Conservation (phyloP, 192 early-diverging fungal genomes). For the Coemansia pectinata region DNA sequence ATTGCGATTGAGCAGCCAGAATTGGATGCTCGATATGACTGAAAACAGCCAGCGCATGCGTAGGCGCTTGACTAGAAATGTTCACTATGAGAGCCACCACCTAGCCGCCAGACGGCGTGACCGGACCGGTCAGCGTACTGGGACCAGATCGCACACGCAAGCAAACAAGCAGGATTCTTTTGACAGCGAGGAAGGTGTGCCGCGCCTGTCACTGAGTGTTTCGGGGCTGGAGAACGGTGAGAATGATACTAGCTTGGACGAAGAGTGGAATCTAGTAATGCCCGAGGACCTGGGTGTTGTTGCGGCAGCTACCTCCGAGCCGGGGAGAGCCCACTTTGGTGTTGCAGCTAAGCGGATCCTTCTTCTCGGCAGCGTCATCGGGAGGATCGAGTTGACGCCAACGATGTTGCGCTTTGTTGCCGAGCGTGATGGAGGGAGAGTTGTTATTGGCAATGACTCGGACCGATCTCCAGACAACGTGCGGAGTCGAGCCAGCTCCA, state of each 20-base stretch:
- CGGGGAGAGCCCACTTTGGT: constrained; percentile 22
- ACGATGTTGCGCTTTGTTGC: constrained; percentile 28
- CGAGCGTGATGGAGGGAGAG: constrained; percentile 21
- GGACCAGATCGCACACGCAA: neutral
- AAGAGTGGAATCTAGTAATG: constrained; percentile 45
- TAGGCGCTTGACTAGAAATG: constrained; percentile 24
- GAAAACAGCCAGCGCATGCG: constrained; percentile 46
- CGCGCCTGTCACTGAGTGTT: constrained; percentile 35
- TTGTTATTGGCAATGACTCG: constrained; percentile 8
- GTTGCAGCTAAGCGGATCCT: constrained; percentile 26
- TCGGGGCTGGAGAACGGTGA: constrained; percentile 7
- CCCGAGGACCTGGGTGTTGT: constrained; percentile 33
- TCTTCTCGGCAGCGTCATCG: constrained; percentile 32
- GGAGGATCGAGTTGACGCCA: constrained; percentile 37
- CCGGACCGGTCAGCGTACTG: constrained; percentile 16
- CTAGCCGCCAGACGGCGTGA: constrained; percentile 38
- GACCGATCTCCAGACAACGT: neutral
- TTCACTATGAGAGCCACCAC: constrained; percentile 25
- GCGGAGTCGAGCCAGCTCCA: neutral
- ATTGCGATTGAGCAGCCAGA: constrained; percentile 7
- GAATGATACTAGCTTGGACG: constrained; percentile 13
- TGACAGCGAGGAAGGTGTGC: constrained; percentile 22
- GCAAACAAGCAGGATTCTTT: neutral
- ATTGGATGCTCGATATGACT: constrained; percentile 38
- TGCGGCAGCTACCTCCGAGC: constrained; percentile 11